A percentile compares a stretch with the other conserved stretches of the same genome.
These are phyloP conservation scores for Phytophthora palmivora DNA, from an alignment of 352 stramenopile genomes.

Conservation along the genomic window DNA sequence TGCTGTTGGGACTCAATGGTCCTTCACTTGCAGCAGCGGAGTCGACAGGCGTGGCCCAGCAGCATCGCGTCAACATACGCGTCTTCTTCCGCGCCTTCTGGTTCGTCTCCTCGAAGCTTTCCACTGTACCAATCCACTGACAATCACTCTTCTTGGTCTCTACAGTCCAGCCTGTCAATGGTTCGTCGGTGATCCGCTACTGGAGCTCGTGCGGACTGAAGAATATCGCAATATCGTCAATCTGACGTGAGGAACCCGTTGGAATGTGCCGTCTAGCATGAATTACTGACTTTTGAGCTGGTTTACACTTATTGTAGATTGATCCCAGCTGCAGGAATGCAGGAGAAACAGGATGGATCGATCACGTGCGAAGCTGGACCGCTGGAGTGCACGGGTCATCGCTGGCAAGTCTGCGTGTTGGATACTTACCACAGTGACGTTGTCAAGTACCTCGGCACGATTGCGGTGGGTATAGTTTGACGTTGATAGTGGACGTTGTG, in stretches of 20 bases:
- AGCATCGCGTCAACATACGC: slow-evolving; percentile 62
- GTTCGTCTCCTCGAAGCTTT: slow-evolving; percentile 32
- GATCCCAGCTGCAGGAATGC: slow-evolving; percentile 76
- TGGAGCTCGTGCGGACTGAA: slow-evolving; percentile 73
- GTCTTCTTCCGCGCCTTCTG: slow-evolving; percentile 84
- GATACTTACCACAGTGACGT: slow-evolving; percentile 78
- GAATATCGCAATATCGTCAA: slow-evolving; percentile 79
- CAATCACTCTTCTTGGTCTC: background rate
- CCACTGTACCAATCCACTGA: slow-evolving; percentile 3
- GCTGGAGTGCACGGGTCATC: slow-evolving; percentile 79
- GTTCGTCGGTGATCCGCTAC: slow-evolving; percentile 75
- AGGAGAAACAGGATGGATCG: slow-evolving; percentile 54
- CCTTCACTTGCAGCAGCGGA: slow-evolving; percentile 8
- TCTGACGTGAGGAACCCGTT: slow-evolving; percentile 48
- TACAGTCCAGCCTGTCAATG: slow-evolving; percentile 81
- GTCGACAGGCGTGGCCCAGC: slow-evolving; percentile 28
- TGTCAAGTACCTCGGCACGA: slow-evolving; percentile 75
- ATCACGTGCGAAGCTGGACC: slow-evolving; percentile 70
- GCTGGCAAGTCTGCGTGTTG: slow-evolving; percentile 74
- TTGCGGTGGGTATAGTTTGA: slow-evolving; percentile 54
- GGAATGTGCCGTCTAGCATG: background rate
- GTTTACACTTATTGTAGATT: slow-evolving; percentile 44
- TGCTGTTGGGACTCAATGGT: slow-evolving; percentile 31
- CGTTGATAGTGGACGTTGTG: background rate
- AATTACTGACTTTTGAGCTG: slow-evolving; percentile 3